Percentiles rank a stretch among this genome's conserved stretches.
Evolutionary conservation across 352 stramenopile species (phyloP).

Genomic region (Globisporangium camurandrum): DNA sequence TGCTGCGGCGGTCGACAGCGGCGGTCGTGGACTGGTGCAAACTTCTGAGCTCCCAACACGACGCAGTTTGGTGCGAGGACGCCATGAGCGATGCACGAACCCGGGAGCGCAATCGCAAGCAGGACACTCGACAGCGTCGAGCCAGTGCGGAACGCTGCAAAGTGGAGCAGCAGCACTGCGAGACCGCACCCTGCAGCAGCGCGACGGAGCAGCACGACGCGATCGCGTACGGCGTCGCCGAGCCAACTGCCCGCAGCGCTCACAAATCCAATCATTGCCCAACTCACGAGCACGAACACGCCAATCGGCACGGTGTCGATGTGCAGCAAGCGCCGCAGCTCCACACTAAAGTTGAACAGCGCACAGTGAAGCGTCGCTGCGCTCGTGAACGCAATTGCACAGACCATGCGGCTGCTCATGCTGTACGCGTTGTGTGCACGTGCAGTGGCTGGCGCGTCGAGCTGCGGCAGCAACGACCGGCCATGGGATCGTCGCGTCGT

Average conservation of each 20-base stretch:
- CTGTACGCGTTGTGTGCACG: slow-evolving; percentile 12
- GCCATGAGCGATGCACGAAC: slow-evolving; percentile 35
- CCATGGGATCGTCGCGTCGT: not conserved
- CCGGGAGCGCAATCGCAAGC: slow-evolving; percentile 29
- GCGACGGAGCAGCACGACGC: slow-evolving; percentile 32
- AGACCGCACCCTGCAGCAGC: slow-evolving; percentile 33
- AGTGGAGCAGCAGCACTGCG: slow-evolving; percentile 37
- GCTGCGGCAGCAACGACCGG: slow-evolving; percentile 4
- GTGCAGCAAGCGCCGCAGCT: slow-evolving; percentile 33
- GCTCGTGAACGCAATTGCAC: slow-evolving; percentile 46
- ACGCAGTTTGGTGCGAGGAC: slow-evolving; percentile 43
- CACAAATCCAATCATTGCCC: slow-evolving; percentile 40
- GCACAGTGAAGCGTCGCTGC: slow-evolving; percentile 50
- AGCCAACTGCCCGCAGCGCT: slow-evolving; percentile 46
- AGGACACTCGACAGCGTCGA: slow-evolving; percentile 21
- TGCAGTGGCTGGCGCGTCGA: not conserved
- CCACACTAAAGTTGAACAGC: slow-evolving; percentile 54
- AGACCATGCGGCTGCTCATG: slow-evolving; percentile 25
- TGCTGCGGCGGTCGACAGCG: not conserved
- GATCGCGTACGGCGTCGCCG: slow-evolving; percentile 36
- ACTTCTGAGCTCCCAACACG: slow-evolving; percentile 31
- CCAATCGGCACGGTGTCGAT: slow-evolving; percentile 49
- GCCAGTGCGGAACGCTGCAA: slow-evolving; percentile 23
- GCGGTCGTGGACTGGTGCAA: slow-evolving; percentile 4
- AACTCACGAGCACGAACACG: slow-evolving; percentile 44